These are phyloP conservation scores for Colletotrichum lini DNA, from an alignment of 2,329 filamentous ascomycete genomes.

Conservation along the genomic window DNA sequence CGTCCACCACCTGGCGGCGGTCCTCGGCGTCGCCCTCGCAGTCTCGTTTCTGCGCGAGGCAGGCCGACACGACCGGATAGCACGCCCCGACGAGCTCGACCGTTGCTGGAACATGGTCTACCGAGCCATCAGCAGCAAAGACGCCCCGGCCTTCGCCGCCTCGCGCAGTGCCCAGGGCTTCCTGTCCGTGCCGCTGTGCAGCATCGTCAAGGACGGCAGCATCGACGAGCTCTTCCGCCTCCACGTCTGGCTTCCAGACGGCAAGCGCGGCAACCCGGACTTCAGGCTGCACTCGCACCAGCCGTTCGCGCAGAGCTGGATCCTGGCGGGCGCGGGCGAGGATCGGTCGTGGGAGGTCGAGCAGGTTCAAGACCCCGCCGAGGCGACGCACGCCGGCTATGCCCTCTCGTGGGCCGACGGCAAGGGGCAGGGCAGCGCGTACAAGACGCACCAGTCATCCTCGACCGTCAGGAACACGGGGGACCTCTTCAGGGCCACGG, in stretches of 20 bases:
- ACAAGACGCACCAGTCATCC: slow-evolving; percentile 46
- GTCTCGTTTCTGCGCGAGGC: slow-evolving; percentile 20
- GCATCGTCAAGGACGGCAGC: slow-evolving; percentile 48
- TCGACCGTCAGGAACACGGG: slow-evolving; percentile 49
- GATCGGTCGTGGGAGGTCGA: slow-evolving; percentile 50
- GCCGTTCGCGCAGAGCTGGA: slow-evolving; percentile 54
- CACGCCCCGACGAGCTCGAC: not conserved
- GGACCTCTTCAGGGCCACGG: slow-evolving; percentile 42
- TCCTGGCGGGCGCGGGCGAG: slow-evolving; percentile 52
- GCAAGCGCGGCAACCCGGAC: slow-evolving; percentile 46
- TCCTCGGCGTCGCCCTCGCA: slow-evolving; percentile 2
- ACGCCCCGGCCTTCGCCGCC: slow-evolving; percentile 3
- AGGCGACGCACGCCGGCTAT: slow-evolving; percentile 51
- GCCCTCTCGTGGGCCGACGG: slow-evolving; percentile 48
- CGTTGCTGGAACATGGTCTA: slow-evolving; percentile 10
- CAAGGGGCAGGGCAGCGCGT: slow-evolving; percentile 42
- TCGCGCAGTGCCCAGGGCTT: slow-evolving; percentile 54
- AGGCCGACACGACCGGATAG: not conserved
- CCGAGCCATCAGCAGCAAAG: not conserved
- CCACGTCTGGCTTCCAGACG: slow-evolving; percentile 54
- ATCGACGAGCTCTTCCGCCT: slow-evolving; percentile 55
- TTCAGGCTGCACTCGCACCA: slow-evolving; percentile 54
- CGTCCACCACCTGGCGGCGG: not conserved
- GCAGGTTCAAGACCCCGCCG: slow-evolving; percentile 24
- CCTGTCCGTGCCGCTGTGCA: slow-evolving; percentile 53